Percentiles rank a stretch among this genome's conserved stretches.
phyloP scores from a whole-genome alignment of 2,329 filamentous ascomycete species.

The Exophiala calicioides region DNA sequence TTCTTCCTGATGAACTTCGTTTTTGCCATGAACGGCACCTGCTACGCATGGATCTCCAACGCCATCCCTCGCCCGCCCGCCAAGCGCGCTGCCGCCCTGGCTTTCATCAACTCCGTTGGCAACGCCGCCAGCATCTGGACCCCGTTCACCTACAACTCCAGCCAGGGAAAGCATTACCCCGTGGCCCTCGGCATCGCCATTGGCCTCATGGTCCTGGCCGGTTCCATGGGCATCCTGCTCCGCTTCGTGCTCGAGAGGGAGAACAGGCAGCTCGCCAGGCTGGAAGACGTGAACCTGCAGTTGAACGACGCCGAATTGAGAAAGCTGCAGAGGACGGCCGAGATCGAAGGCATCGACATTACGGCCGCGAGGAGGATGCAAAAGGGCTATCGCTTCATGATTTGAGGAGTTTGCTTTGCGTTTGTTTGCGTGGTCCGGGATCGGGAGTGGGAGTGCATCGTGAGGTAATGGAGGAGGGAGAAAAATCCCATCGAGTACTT shows the following conservation, averaged over 20 bases:
- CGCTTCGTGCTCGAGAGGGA: constrained; percentile 43
- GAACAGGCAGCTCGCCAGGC: constrained; percentile 52
- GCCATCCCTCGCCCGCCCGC: constrained; percentile 55
- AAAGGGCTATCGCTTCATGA: constrained; percentile 56
- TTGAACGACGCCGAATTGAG: constrained; percentile 51
- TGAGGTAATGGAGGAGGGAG: no score
- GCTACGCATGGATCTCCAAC: constrained; percentile 53
- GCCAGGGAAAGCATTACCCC: constrained; percentile 4
- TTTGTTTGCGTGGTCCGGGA: no score
- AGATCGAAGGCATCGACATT: constrained; percentile 53
- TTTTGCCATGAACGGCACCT: constrained; percentile 56
- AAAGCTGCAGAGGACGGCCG: constrained; percentile 52
- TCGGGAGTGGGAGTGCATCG: no score
- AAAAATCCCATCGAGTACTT: no score
- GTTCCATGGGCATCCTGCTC: constrained; percentile 39
- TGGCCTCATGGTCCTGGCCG: constrained; percentile 39
- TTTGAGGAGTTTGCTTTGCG: constrained; percentile 40
- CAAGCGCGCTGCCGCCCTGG: constrained; percentile 56
- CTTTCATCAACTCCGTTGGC: constrained; percentile 58
- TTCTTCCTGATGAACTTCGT: constrained; percentile 60
- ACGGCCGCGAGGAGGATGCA: constrained; percentile 52
- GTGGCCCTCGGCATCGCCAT: not conserved
- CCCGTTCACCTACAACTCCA: constrained; percentile 46
- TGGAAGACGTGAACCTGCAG: constrained; percentile 51
- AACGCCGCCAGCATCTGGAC: constrained; percentile 57